Base-by-base conservation (phyloP, 78 protist species). In the Ministeria vibrans region DNA sequence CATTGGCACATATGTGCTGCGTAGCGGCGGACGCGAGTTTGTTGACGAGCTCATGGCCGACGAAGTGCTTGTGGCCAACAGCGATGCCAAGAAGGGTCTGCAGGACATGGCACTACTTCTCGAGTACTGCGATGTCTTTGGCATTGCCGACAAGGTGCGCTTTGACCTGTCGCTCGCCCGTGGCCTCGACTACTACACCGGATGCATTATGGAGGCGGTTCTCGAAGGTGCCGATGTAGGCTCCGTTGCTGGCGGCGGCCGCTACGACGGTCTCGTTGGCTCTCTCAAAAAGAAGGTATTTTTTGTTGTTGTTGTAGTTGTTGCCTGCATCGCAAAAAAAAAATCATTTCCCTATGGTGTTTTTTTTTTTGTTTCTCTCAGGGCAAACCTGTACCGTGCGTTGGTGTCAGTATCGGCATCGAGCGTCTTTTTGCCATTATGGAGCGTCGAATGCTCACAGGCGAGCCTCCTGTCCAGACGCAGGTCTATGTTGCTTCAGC, bases 121-220 rank as follows among this genome's bases (percentile, higher is more conserved):
- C 61, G 64, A 41, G 6, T 91, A 83, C 81, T 51, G 78, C n/a
- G 88, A 83, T 30, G 15, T 55, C 23, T 51, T 75, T 44, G 82
- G 74, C 25, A 25, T 53, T n/a, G 15, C 44, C 22, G 88, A 87
- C 51, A 51, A 75, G 28, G 86, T 71, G 75, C 23, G 32, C 6
- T 94, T 96, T 45, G 96, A 94, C 82, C 73, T 87, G 4, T 43
- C 87, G 7, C 81, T 96, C 23, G 96, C 97, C 15, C 78, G 99
- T 36, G 99, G 99, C 28, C 83, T 94, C 44, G 96, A 94, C 46
- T 96, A 96, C 87, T 96, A 96, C 88, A 96, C 99, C 0, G 83
- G 84, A 32, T 75, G 92, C 80, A 88, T 95, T 66, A 92, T 85
- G 61, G 98, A 95, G 86, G 97, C 95, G 0, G 87, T 91, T 0